These are phyloP conservation scores for Glomus cerebriforme DNA, from an alignment of 192 early-diverging fungal species.

Conservation along the genomic window DNA sequence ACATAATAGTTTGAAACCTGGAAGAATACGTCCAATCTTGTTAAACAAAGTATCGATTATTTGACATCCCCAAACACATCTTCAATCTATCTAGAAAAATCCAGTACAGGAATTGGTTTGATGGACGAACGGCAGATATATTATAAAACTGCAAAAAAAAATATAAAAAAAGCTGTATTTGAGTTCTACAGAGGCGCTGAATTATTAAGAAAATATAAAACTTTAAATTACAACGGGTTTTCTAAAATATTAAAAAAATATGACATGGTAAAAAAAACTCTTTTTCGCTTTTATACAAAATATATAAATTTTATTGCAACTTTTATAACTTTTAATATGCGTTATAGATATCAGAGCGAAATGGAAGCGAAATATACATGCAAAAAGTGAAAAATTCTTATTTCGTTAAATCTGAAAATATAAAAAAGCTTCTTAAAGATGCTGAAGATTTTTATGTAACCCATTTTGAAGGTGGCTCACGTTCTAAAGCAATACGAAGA, in stretches of 20 bases:
- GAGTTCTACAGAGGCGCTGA: slow-evolving; percentile 77
- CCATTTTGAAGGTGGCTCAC: slow-evolving; percentile 64
- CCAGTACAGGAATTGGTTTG: neutral
- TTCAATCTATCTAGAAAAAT: neutral
- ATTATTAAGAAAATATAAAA: slow-evolving; percentile 68
- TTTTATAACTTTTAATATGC: neutral
- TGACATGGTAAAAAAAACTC: slow-evolving; percentile 59
- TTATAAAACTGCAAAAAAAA: slow-evolving; percentile 47
- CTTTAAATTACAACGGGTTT: slow-evolving; percentile 69
- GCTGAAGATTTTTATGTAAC: slow-evolving; percentile 68
- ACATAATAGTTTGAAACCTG: neutral
- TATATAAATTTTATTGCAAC: slow-evolving; percentile 16
- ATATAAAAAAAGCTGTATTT: slow-evolving; percentile 69
- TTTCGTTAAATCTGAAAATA: slow-evolving; percentile 56
- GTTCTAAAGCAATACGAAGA: slow-evolving; percentile 64
- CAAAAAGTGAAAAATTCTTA: slow-evolving; percentile 51
- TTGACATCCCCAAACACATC: neutral
- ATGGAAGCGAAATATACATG: slow-evolving; percentile 48
- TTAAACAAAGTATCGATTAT: neutral
- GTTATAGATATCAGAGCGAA: slow-evolving; percentile 52
- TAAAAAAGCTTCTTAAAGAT: slow-evolving; percentile 60
- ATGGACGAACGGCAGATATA: neutral
- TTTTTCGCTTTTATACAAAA: slow-evolving; percentile 35
- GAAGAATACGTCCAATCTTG: neutral
- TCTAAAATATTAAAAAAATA: slow-evolving; percentile 77